Base-by-base conservation (phyloP, 2,329 filamentous ascomycete species). In the Pestalotiopsis sp. region DNA sequence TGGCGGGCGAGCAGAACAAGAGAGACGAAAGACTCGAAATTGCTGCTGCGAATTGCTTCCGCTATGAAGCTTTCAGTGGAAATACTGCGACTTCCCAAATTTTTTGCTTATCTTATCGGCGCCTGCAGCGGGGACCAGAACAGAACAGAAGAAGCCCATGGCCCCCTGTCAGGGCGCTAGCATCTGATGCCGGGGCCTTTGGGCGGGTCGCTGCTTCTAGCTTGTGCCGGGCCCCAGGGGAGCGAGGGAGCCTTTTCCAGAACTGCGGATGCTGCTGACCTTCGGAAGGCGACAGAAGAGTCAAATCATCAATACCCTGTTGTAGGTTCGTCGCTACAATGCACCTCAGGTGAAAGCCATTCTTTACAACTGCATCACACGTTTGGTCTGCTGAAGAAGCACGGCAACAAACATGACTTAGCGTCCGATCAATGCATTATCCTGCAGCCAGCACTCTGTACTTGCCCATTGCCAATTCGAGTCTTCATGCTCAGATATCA, bases 1-100 rank as follows among this genome's bases (percentile, higher is more conserved):
- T 90, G 68, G 70, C 81, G 73, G 65, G 66, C 64, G 64, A n/a
- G 65, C 65, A 57, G 61, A 65, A 70, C 67, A 25, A 69, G 59
- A 9, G 31, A 36, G 45, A 38, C 58, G 57, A 36, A 27, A 45
- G 41, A 61, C 62, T 11, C 23, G 49, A 14, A 11, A 36, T 36
- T 39, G 17, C 39, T 66, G 31, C 52, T 66, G n/a, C 27, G 11
- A 56, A 41, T 20, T 23, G 23, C 36, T 39, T 25, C 31, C 25
- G 6, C 17, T 27, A 27, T 20, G 23, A 68, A 63, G 38, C 41
- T 56, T 41, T 14, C 57, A 52, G n/a, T 52, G 45, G 23, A 62
- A 45, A 52, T 67, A 14, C n/a, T 65, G 65, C 31, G 52, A 59
- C 65, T 25, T 39, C 56, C 56, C 27, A 36, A 56, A 59, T 56